Base-by-base conservation (phyloP, 2,329 filamentous ascomycete genomes). In the Botrytis sinoallii region DNA sequence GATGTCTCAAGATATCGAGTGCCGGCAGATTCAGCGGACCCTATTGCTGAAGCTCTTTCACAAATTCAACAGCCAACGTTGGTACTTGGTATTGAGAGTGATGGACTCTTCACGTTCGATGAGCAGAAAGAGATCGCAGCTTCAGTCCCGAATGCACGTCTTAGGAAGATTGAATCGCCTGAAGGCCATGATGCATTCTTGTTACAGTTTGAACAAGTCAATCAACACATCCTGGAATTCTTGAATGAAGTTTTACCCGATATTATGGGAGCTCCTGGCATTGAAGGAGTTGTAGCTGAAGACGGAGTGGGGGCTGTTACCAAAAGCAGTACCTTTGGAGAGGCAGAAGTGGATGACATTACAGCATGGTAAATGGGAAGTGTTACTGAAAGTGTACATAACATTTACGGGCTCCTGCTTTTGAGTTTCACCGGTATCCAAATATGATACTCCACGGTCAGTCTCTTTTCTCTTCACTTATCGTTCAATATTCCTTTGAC, bases 101-200 rank as follows among this genome's bases (percentile, higher is more conserved):
- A 99, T 79, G 96, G 96, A 0, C 88, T 99, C 1, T 99, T 99
- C 82, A 98, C 95, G 0, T 98, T 97, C 82, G 94, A 94, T 9
- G 96, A 99, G 84, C 96, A 99, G 84, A 87, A 98, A 82, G 94
- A 98, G 83, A 85, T 99, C 71, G 96, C 95, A 0, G 88, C 90
- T 52, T 89, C 92, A 74, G 94, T 98, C 75, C 91, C 91, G 4
- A 86, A 95, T 78, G 91, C 93, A 0, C 88, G 89, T 18, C 84
- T 99, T 40, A 91, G 94, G 82, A 93, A 91, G 65, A 99, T 99
- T 74, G 94, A 98, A 79, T 97, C 93, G 75, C 92, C 94, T 0
- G 96, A 99, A 81, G 96, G 96, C 1, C 96, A 99, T 79, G 96
- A 99, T 82, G 96, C 96, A 0, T 99, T 99, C 82, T 83, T 99